These are phyloP conservation scores for Lactifluus rugatus DNA, from an alignment of 768 basidiomycete species.

Conservation along the genomic window DNA sequence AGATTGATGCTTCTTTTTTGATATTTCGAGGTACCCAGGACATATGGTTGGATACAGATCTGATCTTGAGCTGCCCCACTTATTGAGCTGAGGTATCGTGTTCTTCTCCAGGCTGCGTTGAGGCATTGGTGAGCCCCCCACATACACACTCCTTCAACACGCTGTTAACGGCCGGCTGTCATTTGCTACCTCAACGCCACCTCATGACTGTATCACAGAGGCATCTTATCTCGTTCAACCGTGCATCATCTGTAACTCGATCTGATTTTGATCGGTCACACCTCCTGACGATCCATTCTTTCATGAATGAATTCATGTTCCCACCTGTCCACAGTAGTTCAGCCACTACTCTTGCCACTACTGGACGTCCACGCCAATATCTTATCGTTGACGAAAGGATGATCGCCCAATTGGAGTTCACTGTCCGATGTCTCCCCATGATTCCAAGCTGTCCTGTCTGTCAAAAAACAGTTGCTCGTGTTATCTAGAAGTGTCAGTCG, in stretches of 20 bases:
- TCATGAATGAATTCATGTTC: constrained; percentile 7
- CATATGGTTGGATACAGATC: neutral
- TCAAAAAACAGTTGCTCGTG: constrained; percentile 8
- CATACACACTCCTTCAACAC: neutral
- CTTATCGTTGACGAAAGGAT: neutral
- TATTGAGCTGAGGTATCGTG: neutral
- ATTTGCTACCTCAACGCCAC: neutral
- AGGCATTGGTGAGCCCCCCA: neutral
- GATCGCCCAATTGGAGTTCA: neutral
- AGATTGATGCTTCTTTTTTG: neutral
- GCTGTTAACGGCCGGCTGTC: neutral
- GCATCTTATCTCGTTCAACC: constrained; percentile 7
- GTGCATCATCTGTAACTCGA: constrained; percentile 6
- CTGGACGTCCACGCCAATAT: too few relatives aligned
- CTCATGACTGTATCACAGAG: neutral
- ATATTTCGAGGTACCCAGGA: neutral
- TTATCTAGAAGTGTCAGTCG: constrained; percentile 17
- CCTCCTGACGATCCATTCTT: constrained; percentile 16
- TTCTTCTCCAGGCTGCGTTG: neutral
- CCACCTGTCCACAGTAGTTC: neutral
- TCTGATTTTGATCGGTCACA: constrained; percentile 15
- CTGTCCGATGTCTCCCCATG: neutral
- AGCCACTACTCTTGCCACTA: neutral
- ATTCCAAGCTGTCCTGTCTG: constrained; percentile 5
- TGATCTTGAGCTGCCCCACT: neutral